These are phyloP conservation scores for Larix sibirica DNA, from an alignment of 83 land plant genomes.

Conservation along the genomic window DNA sequence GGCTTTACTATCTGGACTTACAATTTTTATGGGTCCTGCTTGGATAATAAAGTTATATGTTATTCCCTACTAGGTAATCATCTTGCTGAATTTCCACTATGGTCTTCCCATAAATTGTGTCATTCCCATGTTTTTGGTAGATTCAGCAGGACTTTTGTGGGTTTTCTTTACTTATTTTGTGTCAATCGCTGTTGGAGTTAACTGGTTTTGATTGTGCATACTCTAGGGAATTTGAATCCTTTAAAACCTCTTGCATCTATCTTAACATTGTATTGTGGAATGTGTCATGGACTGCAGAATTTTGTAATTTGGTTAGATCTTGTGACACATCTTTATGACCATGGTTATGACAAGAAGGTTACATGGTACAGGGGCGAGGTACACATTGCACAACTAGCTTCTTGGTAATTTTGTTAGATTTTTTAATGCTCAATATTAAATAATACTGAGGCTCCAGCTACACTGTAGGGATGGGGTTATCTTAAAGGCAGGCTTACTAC, in stretches of 20 bases:
- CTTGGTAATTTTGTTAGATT: neutral
- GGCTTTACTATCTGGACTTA: constrained; percentile 39
- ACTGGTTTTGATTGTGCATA: neutral
- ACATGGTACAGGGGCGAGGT: constrained; percentile 97
- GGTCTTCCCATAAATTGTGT: neutral
- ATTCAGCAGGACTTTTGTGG: neutral
- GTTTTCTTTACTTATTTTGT: neutral
- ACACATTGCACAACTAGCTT: neutral
- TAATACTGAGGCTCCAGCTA: neutral
- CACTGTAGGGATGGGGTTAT: constrained; percentile 83
- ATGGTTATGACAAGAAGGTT: constrained; percentile 84
- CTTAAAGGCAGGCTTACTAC: constrained; percentile 85
- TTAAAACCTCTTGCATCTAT: neutral
- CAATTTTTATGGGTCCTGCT: constrained; percentile 43
- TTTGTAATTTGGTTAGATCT: constrained; percentile 84
- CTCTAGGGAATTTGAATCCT: neutral
- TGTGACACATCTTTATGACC: constrained; percentile 93
- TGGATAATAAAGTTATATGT: constrained; percentile 76
- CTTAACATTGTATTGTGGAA: neutral
- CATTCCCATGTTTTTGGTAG: neutral
- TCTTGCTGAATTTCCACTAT: neutral
- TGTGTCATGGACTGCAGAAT: constrained; percentile 28
- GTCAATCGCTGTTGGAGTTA: neutral
- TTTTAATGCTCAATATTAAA: neutral
- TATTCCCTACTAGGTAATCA: constrained; percentile 73